These are phyloP conservation scores for Mariannaea elegans DNA, from an alignment of 2,329 filamentous ascomycete genomes.

Conservation along the genomic window DNA sequence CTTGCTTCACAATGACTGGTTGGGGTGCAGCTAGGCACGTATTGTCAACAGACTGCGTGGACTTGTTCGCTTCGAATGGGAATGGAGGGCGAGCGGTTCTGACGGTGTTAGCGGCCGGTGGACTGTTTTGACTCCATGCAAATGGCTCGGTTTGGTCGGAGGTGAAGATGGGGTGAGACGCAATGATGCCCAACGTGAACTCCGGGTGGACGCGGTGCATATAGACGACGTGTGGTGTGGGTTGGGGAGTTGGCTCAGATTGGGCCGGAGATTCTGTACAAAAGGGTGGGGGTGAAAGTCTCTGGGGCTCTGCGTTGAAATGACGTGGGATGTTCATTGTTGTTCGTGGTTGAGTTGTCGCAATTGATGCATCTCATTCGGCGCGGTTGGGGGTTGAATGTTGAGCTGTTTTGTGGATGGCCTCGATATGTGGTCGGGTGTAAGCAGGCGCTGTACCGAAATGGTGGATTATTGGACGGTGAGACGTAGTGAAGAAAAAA, in stretches of 20 bases:
- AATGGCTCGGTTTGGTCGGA: constrained; percentile 11
- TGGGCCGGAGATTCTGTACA: neutral
- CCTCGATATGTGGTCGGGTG: neutral
- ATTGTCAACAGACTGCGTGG: constrained; percentile 12
- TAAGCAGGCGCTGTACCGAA: neutral
- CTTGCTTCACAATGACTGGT: constrained; percentile 18
- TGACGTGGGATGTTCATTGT: neutral
- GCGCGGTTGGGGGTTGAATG: neutral
- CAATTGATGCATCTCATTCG: neutral
- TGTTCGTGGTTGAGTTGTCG: neutral
- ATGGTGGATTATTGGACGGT: neutral
- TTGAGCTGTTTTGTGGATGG: neutral
- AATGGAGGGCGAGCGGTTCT: neutral
- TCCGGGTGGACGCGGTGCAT: no score
- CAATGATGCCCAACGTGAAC: constrained; percentile 38
- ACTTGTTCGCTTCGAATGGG: constrained; percentile 1
- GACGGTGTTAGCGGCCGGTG: constrained; percentile 14
- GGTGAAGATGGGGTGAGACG: constrained; percentile 24
- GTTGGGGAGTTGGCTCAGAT: neutral
- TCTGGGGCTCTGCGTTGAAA: neutral
- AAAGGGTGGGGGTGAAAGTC: neutral
- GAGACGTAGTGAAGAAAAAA: neutral
- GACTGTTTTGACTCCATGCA: neutral
- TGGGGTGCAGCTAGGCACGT: constrained; percentile 12
- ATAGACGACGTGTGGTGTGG: no score